These are phyloP conservation scores for Taphrina pruni DNA, from an alignment of 1,139 yeast genomes.

Conservation along the genomic window DNA sequence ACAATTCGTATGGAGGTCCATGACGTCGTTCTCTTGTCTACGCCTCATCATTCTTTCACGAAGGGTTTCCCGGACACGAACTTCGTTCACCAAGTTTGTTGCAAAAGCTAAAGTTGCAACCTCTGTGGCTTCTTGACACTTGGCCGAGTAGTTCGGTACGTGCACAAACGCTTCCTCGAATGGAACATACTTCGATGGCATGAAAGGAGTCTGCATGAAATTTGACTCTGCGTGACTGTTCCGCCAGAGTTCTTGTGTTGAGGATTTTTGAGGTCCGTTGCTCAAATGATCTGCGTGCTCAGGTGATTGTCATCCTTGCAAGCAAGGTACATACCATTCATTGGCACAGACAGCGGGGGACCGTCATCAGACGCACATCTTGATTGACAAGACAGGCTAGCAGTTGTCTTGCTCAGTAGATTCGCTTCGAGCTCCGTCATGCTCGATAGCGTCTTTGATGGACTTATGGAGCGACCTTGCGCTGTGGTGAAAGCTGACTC, in stretches of 20 bases:
- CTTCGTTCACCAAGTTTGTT: background rate
- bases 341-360: no score
- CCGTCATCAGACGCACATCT: no score
- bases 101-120: slow-evolving; percentile 1
- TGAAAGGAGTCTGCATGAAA: background rate
- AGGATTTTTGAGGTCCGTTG: background rate
- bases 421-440: no score
- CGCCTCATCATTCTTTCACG: background rate
- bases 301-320: no score
- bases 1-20: background rate
- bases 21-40: background rate
- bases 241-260: background rate
- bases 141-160: background rate
- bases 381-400: no score
- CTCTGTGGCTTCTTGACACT: slow-evolving; percentile 10
- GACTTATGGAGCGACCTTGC: no score
- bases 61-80: background rate
- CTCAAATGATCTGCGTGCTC: no score
- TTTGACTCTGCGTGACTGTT: background rate
- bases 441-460: no score
- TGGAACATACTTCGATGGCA: background rate
- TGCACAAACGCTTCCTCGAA: background rate
- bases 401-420: no score
- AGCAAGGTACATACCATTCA: no score
- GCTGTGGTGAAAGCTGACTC: background rate